Evolutionary conservation across 169 alveolate species (phyloP), one percentile per base, ranked within the genome.

Genomic region (Plasmodium vivax): DNA sequence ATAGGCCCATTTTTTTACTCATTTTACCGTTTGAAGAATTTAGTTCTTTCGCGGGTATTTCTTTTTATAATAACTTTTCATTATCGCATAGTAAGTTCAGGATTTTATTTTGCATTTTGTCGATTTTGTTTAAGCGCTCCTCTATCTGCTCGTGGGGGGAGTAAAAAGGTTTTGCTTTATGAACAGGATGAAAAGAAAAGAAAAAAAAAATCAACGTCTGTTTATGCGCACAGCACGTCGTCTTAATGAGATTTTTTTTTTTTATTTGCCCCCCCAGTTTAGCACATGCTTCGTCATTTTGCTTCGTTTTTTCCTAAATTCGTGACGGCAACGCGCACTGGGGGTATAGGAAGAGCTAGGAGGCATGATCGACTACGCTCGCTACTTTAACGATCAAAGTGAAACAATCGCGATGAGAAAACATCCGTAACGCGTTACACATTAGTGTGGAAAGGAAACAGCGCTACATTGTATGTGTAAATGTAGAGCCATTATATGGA

Each of bases 1-100:
- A 68, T 68, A 68, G 14, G 77, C 77, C 32, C 77, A 30, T n/a
- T 68, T 68, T 68, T 68, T 68, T 68, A 43, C 16, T 47, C 34
- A 30, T 51, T 43, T 38, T 47, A 81, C 75, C 41, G 16, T 32
- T 58, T 10, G 7, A 7, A 30, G n/a, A 10, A 75, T 34, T 62
- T 83, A 83, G 36, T 83, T 56, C 19, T 14, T 23, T 14, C 27
- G 30, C 68, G 36, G 27, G 19, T 41, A 47, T 23, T 87, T 85
- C 68, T 14, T 79, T 75, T 79, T 87, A 87, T 87, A 87, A 75
- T 56, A 87, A 79, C 38, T 75, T 87, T 87, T 62, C 93, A 71
- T 87, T 75, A 75, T 77, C 87, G 71, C 82, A 87, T 4, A 87
- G 43, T 77, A 87, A 77, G 30, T 87, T 54, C 83, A 87, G 45